Evolutionary conservation across 371 early-diverging fungal genomes (phyloP).

Genomic region (Rhizopus microsporus): DNA sequence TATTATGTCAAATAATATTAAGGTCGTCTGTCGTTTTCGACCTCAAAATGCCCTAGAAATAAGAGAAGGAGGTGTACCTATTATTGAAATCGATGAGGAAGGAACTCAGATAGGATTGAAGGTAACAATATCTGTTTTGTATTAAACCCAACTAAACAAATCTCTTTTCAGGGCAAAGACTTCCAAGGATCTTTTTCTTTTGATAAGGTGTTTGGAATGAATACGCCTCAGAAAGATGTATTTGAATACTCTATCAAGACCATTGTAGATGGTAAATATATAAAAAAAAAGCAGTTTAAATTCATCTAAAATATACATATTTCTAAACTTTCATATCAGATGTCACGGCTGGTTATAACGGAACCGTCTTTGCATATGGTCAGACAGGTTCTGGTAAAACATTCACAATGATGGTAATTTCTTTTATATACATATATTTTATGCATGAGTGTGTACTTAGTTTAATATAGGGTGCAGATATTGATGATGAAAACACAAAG

Average conservation of each 20-base stretch:
- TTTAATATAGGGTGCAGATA: constrained; percentile 69
- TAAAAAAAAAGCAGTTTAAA: background rate
- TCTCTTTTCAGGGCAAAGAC: constrained; percentile 74
- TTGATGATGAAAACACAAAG: constrained; percentile 84
- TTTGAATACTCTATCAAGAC: constrained; percentile 89
- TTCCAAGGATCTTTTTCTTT: constrained; percentile 84
- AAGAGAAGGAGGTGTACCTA: constrained; percentile 82
- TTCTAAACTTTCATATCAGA: constrained; percentile 13
- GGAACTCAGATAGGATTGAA: constrained; percentile 75
- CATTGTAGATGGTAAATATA: constrained; percentile 80
- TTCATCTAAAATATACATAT: background rate
- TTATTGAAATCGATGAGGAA: constrained; percentile 81
- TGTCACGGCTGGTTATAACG: constrained; percentile 85
- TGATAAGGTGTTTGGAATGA: constrained; percentile 87
- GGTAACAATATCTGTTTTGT: constrained; percentile 28
- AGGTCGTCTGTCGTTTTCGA: constrained; percentile 94
- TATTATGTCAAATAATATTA: constrained; percentile 76
- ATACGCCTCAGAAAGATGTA: constrained; percentile 77
- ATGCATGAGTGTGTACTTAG: background rate
- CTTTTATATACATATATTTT: constrained; percentile 50
- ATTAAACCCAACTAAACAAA: background rate
- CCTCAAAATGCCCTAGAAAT: constrained; percentile 93
- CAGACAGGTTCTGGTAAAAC: constrained; percentile 98
- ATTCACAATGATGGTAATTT: constrained; percentile 93
- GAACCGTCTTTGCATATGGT: constrained; percentile 98